Conservation (phyloP, 352 stramenopile species). For the Phytopythium litorale region DNA sequence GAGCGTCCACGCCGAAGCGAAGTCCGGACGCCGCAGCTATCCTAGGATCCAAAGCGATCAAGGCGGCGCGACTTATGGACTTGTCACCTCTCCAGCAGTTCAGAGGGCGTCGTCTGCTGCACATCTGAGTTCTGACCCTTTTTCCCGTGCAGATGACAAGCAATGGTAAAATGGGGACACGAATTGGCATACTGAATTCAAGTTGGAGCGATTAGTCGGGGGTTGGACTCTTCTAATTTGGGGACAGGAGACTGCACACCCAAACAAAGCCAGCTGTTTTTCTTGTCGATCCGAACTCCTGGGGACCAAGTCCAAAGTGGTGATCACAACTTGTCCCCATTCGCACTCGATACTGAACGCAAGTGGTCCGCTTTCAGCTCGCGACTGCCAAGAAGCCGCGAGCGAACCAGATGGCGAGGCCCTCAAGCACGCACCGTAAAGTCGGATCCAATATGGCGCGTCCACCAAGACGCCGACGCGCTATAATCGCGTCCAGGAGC, state of each 20-base stretch:
- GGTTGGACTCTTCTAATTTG: not conserved
- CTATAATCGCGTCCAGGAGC: not conserved
- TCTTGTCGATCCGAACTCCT: not conserved
- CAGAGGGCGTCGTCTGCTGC: not conserved
- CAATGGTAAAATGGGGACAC: not conserved
- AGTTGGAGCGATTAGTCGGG: not conserved
- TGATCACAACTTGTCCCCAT: not conserved
- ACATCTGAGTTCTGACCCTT: not conserved
- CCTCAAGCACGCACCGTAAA: not conserved
- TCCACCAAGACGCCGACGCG: not conserved
- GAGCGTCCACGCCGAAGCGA: too few relatives aligned
- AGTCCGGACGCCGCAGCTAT: too few relatives aligned
- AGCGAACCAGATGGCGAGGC: not conserved
- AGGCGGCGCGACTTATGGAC: too few relatives aligned
- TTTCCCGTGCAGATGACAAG: not conserved
- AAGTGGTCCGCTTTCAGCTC: not conserved
- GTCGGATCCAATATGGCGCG: not conserved
- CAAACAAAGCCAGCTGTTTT: not conserved
- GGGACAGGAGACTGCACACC: not conserved
- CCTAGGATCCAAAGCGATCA: too few relatives aligned
- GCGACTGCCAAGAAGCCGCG: not conserved
- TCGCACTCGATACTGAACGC: not conserved
- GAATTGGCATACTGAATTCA: not conserved
- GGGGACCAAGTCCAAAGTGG: not conserved
- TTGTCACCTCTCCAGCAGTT: not conserved